Evolutionary conservation across 2,329 filamentous ascomycete species (phyloP), one percentile per base, ranked within the genome.

Genomic region (Colletotrichum godetiae): DNA sequence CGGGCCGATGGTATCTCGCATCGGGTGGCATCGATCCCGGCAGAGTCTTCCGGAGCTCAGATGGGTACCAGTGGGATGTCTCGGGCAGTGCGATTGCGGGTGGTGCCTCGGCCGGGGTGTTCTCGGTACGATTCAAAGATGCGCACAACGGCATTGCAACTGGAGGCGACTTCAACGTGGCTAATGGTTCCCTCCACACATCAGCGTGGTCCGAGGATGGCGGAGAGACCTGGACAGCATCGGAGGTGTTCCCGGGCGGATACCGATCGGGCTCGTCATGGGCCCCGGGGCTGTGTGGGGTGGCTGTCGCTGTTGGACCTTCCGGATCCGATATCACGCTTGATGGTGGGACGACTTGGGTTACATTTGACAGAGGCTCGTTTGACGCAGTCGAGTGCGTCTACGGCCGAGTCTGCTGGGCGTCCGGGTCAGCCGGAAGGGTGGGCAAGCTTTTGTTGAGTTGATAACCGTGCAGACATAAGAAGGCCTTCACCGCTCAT

Each of bases 331-430:
- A 82, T 37, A 56, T 79, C 37, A 81, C 78, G 5, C 24, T 79
- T 7, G 80, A 82, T 60, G 76, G 76, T 0, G 80, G 80, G 0
- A 72, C 61, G 57, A 79, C 76, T 5, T 82, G 81, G 80, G 69
- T 73, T 29, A 68, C 49, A 1, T 81, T 81, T 60, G 77, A 81
- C 56, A 76, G 76, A 64, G 78, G 79, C 6, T 78, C 78, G 12
- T 80, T 81, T 53, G 80, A 82, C 46, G 80, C 78, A 35, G 79
- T 82, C 4, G 77, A 79, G 57, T 82, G 81, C 37, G 56, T 80
- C 1, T 29, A 72, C 5, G 75, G 75, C 6, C 63, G 65, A 4
- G 72, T 77, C 13, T 82, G 81, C 70, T 82, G 79, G 80, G 79
- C 80, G 11, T 81, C 80, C 0, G 81, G 80, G 4, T 71, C 79